Base-by-base conservation (phyloP, 2,329 filamentous ascomycete species). In the Penicillium sp. region DNA sequence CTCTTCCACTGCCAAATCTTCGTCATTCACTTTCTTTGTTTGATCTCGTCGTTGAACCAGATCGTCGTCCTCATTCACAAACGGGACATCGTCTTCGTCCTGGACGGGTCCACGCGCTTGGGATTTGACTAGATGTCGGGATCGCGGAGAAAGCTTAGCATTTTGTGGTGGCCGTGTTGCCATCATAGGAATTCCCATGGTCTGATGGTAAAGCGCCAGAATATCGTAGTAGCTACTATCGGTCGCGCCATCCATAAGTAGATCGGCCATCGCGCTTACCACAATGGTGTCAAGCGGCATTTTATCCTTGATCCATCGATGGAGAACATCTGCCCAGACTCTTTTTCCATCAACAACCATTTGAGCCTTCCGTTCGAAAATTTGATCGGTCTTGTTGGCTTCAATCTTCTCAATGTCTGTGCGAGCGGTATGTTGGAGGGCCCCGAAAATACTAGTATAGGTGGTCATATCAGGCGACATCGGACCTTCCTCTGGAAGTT, bases 371-470 rank as follows among this genome's bases (percentile, higher is more conserved):
- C 50, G 55, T 9, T 50, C 46, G 13, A 52, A 34, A 12, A 62
- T 56, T 15, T 42, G 31, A 2, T 62, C 50, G 12, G 52, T 39
- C 13, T 60, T 37, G 8, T 64, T 57, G 1, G 49, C 30, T 60
- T 59, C 39, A 33, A 61, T 48, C 13, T 61, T 47, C 6, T 48
- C 37, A 44, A 55, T 45, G 6, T 62, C 56, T 4, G 47, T 38
- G 13, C 64, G 57, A 8, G 67, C 61, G 25, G 71, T 60, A 29
- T 69, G 62, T 32, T 79, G 76, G 33, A 96, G 74, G 2, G 83
- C 85, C 54, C 88, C 84, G 35, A 98, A 61, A 44, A 98, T 84
- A 30, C 79, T 88, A 1, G 84, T 85, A 57, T 87, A 98, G 0
- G 90, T 95, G 37, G 76, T 54, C 48, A 70, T 64, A 63, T 93